Conservation (phyloP, 768 basidiomycete species). For the Rhizopogon vesiculosus region DNA sequence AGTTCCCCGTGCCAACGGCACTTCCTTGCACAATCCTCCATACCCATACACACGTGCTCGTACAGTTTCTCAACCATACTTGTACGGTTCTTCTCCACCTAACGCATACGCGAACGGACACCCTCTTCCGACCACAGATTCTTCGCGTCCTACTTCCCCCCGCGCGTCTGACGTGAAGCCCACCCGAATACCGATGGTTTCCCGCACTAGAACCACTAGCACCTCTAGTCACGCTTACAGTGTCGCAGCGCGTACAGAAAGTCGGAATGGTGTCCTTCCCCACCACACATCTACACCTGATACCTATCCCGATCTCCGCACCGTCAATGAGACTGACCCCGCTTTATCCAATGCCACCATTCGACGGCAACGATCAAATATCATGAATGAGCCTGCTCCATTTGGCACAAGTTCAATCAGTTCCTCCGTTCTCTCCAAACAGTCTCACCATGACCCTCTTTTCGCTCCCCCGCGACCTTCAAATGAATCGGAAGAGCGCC, state of each 20-base stretch:
- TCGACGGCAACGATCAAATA: constrained; percentile 38
- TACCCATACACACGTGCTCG: constrained; percentile 47
- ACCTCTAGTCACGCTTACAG: constrained; percentile 33
- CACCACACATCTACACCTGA: constrained; percentile 24
- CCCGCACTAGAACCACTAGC: constrained; percentile 38
- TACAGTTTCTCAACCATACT: constrained; percentile 61
- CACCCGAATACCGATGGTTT: constrained; percentile 45
- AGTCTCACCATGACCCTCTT: constrained; percentile 29
- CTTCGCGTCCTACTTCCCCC: constrained; percentile 40
- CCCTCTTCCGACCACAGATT: constrained; percentile 29
- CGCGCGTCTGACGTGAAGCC: constrained; percentile 35
- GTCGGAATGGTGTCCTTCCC: constrained; percentile 25
- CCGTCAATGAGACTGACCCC: constrained; percentile 23
- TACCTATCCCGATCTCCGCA: constrained; percentile 24
- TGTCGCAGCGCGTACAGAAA: constrained; percentile 31
- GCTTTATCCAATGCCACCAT: constrained; percentile 28
- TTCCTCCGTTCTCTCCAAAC: constrained; percentile 36
- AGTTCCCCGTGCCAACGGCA: constrained; percentile 20
- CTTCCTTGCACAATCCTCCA: constrained; percentile 26
- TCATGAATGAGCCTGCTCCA: constrained; percentile 63
- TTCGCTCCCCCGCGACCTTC: constrained; percentile 46
- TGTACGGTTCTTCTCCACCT: constrained; percentile 33
- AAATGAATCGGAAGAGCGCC: constrained; percentile 74
- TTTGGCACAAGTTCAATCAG: constrained; percentile 43
- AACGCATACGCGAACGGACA: constrained; percentile 23